Conservation (phyloP, 163 green algal genomes). For the Trebouxiophyceae sp. region DNA sequence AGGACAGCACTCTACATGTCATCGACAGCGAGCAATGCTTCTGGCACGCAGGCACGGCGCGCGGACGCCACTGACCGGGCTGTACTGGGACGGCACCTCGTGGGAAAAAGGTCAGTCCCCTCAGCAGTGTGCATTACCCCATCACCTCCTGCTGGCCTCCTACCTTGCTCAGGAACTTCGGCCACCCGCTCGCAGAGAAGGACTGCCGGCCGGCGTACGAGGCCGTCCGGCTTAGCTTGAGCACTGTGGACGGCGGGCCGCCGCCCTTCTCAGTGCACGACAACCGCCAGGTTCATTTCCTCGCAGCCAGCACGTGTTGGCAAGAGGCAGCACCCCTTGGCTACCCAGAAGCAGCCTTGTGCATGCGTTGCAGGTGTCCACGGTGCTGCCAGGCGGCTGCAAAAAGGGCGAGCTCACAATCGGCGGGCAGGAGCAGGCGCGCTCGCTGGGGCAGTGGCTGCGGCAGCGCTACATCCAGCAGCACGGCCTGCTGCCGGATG, state of each 20-base stretch:
- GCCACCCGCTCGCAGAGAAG: slow-evolving; percentile 20
- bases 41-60: slow-evolving; percentile 53
- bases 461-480: slow-evolving; percentile 46
- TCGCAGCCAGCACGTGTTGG: background rate
- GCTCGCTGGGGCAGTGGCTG: slow-evolving; percentile 41
- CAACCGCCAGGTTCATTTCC: slow-evolving; percentile 4
- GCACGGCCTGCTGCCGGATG: slow-evolving; percentile 32
- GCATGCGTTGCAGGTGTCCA: slow-evolving; percentile 17
- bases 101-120: slow-evolving; percentile 23
- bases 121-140: background rate
- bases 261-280: slow-evolving; percentile 14
- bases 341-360: background rate
- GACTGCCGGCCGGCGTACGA: slow-evolving; percentile 38
- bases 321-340: background rate
- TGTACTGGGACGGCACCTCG: slow-evolving; percentile 34
- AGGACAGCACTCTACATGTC: too few relatives aligned
- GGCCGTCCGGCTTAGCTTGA: slow-evolving; percentile 19
- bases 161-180: too few relatives aligned
- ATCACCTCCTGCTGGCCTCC: background rate
- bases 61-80: slow-evolving; percentile 44
- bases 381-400: slow-evolving; percentile 39
- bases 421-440: slow-evolving; percentile 54
- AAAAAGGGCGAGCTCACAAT: slow-evolving; percentile 66
- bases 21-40: background rate
- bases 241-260: slow-evolving; percentile 12